Evolutionary conservation across 192 early-diverging fungal genomes (phyloP).

Genomic region (Polychytrium aggregatum): DNA sequence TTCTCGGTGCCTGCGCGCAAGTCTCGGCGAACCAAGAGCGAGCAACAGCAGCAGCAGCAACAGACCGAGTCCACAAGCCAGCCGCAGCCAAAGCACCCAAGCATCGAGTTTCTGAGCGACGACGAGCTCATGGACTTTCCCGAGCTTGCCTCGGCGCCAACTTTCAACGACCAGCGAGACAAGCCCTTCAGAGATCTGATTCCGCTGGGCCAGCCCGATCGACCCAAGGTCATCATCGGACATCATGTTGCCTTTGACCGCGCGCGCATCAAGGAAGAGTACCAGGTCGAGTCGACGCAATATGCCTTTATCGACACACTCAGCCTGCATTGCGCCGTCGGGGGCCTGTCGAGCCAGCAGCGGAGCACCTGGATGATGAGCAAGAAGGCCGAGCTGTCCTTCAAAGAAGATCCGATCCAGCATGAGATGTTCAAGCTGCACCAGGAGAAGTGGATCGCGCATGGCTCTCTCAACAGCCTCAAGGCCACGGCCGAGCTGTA

Average conservation of each 20-base stretch:
- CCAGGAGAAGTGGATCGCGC: conserved; percentile 17
- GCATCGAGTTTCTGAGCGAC: neutral
- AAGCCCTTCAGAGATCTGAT: conserved; percentile 58
- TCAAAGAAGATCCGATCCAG: no score
- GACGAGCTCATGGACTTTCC: conserved; percentile 2
- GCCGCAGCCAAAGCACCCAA: conserved; percentile 8
- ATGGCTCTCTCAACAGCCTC: conserved; percentile 48
- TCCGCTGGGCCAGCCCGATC: conserved; percentile 39
- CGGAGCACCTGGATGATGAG: conserved; percentile 65
- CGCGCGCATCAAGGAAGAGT: conserved; percentile 79
- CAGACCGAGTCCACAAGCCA: neutral
- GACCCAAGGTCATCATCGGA: conserved; percentile 59
- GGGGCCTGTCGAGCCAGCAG: conserved; percentile 86
- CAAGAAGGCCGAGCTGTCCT: conserved; percentile 32
- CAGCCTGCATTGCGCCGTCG: conserved; percentile 79
- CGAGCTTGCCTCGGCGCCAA: no score
- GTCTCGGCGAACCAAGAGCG: conserved; percentile 1
- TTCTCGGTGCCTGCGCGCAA: no score
- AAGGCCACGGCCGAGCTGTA: conserved; percentile 70
- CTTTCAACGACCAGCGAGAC: no score
- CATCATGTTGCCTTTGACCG: conserved; percentile 92
- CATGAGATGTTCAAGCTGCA: conserved; percentile 7
- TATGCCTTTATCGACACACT: conserved; percentile 82
- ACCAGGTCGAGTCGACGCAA: conserved; percentile 41
- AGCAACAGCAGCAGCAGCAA: neutral